Conservation (phyloP, 768 basidiomycete genomes). For the Chalciporus chontae region DNA sequence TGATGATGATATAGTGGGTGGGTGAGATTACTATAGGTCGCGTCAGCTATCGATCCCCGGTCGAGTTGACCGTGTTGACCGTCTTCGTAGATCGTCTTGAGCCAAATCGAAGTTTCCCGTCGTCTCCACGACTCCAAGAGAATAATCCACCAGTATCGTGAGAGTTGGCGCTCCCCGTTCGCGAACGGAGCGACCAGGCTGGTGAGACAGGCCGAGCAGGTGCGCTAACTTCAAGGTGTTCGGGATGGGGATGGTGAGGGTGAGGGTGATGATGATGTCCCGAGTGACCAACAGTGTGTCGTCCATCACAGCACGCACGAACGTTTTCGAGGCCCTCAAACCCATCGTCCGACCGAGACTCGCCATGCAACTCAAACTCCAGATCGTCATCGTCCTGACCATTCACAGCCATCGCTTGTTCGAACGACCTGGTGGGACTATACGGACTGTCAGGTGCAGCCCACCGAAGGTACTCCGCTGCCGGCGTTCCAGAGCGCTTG, state of each 20-base stretch:
- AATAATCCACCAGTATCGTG: conserved; percentile 69
- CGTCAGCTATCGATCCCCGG: conserved; percentile 22
- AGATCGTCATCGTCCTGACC: conserved; percentile 57
- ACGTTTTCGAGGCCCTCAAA: conserved; percentile 96
- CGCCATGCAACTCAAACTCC: conserved; percentile 83
- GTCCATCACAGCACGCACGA: conserved; percentile 84
- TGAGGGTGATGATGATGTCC: conserved; percentile 51
- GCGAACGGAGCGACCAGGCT: conserved; percentile 83
- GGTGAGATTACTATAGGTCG: neutral
- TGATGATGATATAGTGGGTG: neutral
- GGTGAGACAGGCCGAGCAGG: conserved; percentile 67
- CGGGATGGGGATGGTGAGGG: conserved; percentile 57
- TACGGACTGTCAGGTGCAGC: conserved; percentile 71
- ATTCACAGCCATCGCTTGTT: conserved; percentile 40
- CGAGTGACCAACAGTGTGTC: conserved; percentile 75
- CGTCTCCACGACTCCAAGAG: conserved; percentile 61
- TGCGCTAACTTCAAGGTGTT: conserved; percentile 49
- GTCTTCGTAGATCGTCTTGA: conserved; percentile 56
- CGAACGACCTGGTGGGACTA: conserved; percentile 70
- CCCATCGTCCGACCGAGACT: conserved; percentile 66
- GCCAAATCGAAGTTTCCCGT: conserved; percentile 71
- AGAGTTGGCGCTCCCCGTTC: conserved; percentile 69
- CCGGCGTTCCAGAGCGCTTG: conserved; percentile 88
- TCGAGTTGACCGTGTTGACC: conserved; percentile 25
- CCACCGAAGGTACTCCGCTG: conserved; percentile 86